Base-by-base conservation (phyloP, 805 yeast species). In the Myxozyma mucilagina region DNA sequence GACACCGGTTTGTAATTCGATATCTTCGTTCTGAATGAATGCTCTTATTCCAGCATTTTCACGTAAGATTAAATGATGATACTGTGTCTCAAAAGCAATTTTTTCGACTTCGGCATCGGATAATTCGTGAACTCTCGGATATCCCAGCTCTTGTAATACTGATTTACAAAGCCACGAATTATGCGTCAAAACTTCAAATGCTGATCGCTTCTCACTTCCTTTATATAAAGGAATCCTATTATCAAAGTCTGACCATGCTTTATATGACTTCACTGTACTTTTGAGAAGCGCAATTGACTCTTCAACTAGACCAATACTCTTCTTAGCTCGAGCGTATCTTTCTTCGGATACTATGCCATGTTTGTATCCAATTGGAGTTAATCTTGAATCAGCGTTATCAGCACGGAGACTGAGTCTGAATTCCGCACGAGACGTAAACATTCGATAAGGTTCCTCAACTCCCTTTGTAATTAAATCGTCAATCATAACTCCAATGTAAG, bases 401-500 rank as follows among this genome's bases (percentile, higher is more conserved):
- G 97, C 86, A 61, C 99, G 79, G 4, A 91, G 90, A 38, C 91
- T 86, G 42, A 94, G 84, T 71, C 99, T 80, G 72, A 90, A 94
- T 72, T 94, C 99, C 0, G 97, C 89, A 53, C 99, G 81, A 5
- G 97, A 90, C 0, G 99, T 94, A 71, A 94, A 94, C 99, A 94
- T 94, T 65, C 99, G 79, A 72, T 94, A 94, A 0, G 99, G 99
- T 73, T 94, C 99, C 62, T 86, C 89, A 1, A 94, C 97, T 18
- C 99, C 99, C 73, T 90, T 90, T 0, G 97, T 92, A 35, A 92
- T 87, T 66, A 94, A 79, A 76, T 94, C 99, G 74, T 94, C 99
- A 51, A 94, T 86, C 60, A 94, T 76, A 5, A 94, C 97, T 0
- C 99, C 99, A 57, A 89, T 81, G 69, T 90, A 92, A 0, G 97